These are phyloP conservation scores for Xylaria venustula DNA, from an alignment of 495 filamentous ascomycete species.

Conservation along the genomic window DNA sequence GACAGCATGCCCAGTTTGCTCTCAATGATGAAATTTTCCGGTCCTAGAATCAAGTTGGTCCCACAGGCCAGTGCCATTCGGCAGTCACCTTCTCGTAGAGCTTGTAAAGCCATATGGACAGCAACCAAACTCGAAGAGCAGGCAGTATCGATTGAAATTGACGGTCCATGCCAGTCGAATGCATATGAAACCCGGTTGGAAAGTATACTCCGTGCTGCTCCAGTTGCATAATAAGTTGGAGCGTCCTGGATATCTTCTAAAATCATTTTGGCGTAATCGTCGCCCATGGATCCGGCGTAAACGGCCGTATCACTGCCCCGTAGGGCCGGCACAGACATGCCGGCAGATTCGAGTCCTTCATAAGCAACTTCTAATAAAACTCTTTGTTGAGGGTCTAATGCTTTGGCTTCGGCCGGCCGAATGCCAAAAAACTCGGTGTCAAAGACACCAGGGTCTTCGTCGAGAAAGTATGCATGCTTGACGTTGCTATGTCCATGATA, in stretches of 20 bases:
- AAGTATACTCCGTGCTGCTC: constrained; percentile 29
- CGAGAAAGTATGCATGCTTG: constrained; percentile 40
- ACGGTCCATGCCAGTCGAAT: constrained; percentile 41
- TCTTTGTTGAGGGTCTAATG: constrained; percentile 19
- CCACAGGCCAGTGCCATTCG: constrained; percentile 41
- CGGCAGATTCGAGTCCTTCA: constrained; percentile 52
- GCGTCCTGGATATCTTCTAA: constrained; percentile 21
- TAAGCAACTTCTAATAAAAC: constrained; percentile 49
- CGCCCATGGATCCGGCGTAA: constrained; percentile 35
- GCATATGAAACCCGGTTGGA: constrained; percentile 52
- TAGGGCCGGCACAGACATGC: constrained; percentile 27
- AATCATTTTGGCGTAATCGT: constrained; percentile 36
- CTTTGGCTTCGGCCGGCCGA: constrained; percentile 41
- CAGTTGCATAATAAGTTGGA: constrained; percentile 27
- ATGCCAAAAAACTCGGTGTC: constrained; percentile 51
- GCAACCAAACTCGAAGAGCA: constrained; percentile 46
- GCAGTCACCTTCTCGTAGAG: constrained; percentile 40
- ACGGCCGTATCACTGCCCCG: constrained; percentile 33
- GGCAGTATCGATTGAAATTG: constrained; percentile 42
- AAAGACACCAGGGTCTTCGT: constrained; percentile 44
- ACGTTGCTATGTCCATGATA: constrained; percentile 8
- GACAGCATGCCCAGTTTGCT: constrained; percentile 28
- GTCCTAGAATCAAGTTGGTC: constrained; percentile 24
- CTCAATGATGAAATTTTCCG: constrained; percentile 34
- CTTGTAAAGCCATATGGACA: constrained; percentile 40